Base-by-base conservation (phyloP, 768 basidiomycete species). In the Podaxis rugospora region DNA sequence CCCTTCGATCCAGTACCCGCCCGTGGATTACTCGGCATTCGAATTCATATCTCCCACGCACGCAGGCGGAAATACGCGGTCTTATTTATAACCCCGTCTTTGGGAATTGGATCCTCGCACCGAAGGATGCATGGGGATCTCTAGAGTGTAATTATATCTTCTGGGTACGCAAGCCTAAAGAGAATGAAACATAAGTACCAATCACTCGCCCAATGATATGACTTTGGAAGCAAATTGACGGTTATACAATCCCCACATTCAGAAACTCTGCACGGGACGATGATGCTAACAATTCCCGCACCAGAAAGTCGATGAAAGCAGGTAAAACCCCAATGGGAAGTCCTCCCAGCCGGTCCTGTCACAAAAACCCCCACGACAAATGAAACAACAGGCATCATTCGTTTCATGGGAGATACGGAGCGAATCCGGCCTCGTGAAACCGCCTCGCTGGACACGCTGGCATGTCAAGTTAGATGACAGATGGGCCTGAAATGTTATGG, bases 1-100 rank as follows among this genome's bases (percentile, higher is more conserved):
- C 64, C 23, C 28, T 62, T 42, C 73, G n/a, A 14, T 36, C 53
- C 59, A 61, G 46, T 54, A 18, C 42, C 13, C 53, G 63, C 18
- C 80, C 83, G 7, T 91, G 90, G 91, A 86, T 90, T 14, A 78
- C 79, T 2, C 77, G 80, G 51, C 51, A 70, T 18, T 74, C 70
- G 5, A 73, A 76, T 56, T 79, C 78, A 4, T 72, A 76, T 58
- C 83, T 89, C 1, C 77, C 82, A 36, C 81, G 88, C 16, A 80
- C 76, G 10, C 84, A 93, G 71, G 91, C 89, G 6, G 92, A 94
- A 70, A 74, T 90, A n/a, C 81, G 90, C 4, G 92, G 92, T 2
- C 78, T 93, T 42, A 76, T 90, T 18, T 94, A 92, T 70, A 75
- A 88, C 47, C 93, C 92, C 7, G 79, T 91, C 66, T 78, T 75